Evolutionary conservation across 2,329 filamentous ascomycete genomes (phyloP), one percentile per base, ranked within the genome.

Genomic region (Colletotrichum neosansevieriae): DNA sequence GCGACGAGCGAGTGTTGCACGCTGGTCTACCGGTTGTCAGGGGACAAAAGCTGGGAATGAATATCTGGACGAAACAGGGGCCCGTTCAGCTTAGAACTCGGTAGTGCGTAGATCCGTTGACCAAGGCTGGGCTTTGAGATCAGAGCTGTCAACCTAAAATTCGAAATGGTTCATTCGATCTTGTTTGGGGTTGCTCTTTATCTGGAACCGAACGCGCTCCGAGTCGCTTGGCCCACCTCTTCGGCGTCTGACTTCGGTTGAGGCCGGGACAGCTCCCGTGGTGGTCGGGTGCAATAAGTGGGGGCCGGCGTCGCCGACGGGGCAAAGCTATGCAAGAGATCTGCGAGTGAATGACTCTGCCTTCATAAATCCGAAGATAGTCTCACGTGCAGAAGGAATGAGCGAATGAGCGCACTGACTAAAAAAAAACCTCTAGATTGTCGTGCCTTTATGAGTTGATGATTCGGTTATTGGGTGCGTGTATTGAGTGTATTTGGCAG

Each of bases 1-100:
- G 80, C 0, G 79, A 82, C 58, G 73, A 78, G 68, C 73, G 78
- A n/a, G 81, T 78, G 11, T 66, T 81, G 45, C 80, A 82, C 63
- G 79, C 79, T 15, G 79, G 80, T 4, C 58, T 82, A 65, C 79
- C 79, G 2, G 75, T 82, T n/a, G 78, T 75, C 3, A 77, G 73
- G 29, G 80, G 80, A 4, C 74, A 73, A 36, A 82, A 82, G 72
- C 75, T 80, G 53, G 80, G 80, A 17, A 21, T 21, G 2, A 21
- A 21, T 21, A 21, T 21, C 21, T 21, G 21, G 21, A 21, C 21
- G 21, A 21, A 21, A 21, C 21, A 21, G 21, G 2, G 21, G 21
- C 4, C 21, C 76, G 7, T 58, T 77, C 45, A 58, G 11, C 12
- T 36, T 34, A 62, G n/a, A 24, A 13, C 24, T 19, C 19, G 57